Evolutionary conservation across 371 early-diverging fungal genomes (phyloP).

Genomic region (Mortierella sp.): DNA sequence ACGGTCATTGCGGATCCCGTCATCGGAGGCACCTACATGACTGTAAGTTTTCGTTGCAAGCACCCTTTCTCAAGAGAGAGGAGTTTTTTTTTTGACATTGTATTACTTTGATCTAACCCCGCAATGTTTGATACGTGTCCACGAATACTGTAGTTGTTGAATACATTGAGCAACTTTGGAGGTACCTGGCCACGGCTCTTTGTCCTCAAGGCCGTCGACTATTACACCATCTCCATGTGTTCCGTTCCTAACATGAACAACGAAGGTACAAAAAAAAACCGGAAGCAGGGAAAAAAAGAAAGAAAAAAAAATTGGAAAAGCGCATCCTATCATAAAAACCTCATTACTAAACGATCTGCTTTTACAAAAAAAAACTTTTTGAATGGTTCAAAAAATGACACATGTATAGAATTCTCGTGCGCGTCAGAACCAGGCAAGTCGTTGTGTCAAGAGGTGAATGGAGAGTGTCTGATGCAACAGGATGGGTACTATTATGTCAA

Average conservation of each 20-base stretch:
- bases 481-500: constrained; percentile 94
- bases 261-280: constrained; percentile 53
- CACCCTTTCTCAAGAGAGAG: background rate
- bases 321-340: background rate
- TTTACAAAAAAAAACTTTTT: no score
- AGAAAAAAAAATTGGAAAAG: background rate
- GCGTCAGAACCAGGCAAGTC: constrained; percentile 68
- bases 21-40: constrained; percentile 98
- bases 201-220: constrained; percentile 93
- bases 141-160: constrained; percentile 71
- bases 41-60: constrained; percentile 61
- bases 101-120: no score
- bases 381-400: no score
- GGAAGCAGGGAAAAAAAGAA: background rate
- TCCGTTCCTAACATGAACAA: constrained; percentile 58
- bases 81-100: no score
- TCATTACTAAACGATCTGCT: background rate
- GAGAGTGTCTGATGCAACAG: constrained; percentile 70
- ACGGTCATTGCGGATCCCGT: constrained; percentile 95
- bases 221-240: constrained; percentile 84
- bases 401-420: constrained; percentile 64
- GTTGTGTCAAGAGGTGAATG: constrained; percentile 71
- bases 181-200: constrained; percentile 98
- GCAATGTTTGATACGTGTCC: no score
- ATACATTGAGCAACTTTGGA: constrained; percentile 96